Conservation (phyloP, 371 early-diverging fungal species). For the Mucor irregularis region DNA sequence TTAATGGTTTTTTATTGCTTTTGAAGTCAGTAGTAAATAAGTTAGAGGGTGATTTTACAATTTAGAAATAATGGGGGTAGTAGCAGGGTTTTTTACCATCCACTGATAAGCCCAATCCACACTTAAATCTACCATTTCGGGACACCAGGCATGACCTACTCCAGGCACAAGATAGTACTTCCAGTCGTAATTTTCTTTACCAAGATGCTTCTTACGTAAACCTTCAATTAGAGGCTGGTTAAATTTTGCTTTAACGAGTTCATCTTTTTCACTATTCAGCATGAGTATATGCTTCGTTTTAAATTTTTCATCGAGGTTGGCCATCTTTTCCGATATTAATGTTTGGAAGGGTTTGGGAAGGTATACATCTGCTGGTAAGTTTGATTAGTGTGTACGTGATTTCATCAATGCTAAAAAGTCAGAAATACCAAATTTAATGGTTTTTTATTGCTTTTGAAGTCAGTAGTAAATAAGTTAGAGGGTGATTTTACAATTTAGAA, state of each 20-base stretch:
- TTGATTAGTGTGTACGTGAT: conserved; percentile 14
- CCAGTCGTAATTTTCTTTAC: conserved; percentile 36
- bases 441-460: no score
- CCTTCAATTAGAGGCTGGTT: conserved; percentile 23
- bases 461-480: no score
- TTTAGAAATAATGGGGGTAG: no score
- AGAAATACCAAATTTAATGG: conserved; percentile 39
- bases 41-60: no score
- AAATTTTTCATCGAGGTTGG: conserved; percentile 20
- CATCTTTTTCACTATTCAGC: conserved; percentile 37
- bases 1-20: no score
- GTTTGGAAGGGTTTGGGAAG: conserved; percentile 29
- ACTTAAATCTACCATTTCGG: conserved; percentile 29
- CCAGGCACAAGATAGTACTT: conserved; percentile 25
- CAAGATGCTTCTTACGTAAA: conserved; percentile 18
- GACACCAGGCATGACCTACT: conserved; percentile 44
- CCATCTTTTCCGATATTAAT: conserved; percentile 5
- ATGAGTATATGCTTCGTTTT: conserved; percentile 35
- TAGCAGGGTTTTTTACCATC: conserved; percentile 27
- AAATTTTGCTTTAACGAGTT: conserved; percentile 28
- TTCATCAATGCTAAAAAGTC: conserved; percentile 35
- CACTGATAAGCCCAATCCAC: conserved; percentile 35
- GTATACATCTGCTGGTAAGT: conserved; percentile 10
- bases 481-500: background rate
- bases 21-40: no score